These are phyloP conservation scores for Wickerhamomyces bovis DNA, from an alignment of 805 yeast species.

Conservation along the genomic window DNA sequence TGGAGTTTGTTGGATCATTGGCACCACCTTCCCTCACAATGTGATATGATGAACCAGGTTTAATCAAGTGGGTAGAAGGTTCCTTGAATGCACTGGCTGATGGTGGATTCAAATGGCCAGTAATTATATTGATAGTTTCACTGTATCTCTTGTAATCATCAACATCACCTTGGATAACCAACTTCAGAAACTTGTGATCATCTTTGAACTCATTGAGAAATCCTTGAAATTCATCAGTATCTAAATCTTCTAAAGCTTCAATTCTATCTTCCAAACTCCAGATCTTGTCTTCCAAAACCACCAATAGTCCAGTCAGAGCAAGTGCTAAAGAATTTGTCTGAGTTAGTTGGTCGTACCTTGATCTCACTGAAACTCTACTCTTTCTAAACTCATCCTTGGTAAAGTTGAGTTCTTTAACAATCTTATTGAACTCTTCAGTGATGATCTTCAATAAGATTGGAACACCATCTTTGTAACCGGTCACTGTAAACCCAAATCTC, in stretches of 20 bases:
- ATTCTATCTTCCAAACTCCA: constrained; percentile 51
- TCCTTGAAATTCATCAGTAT: constrained; percentile 27
- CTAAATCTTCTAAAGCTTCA: constrained; percentile 48
- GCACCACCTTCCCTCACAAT: constrained; percentile 30
- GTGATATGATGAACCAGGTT: constrained; percentile 30
- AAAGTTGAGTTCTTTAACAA: constrained; percentile 13
- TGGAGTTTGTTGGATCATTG: constrained; percentile 46
- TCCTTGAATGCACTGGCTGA: constrained; percentile 6
- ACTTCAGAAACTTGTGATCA: constrained; percentile 29
- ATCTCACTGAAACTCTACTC: constrained; percentile 42
- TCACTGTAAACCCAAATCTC: constrained; percentile 44
- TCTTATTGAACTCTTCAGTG: constrained; percentile 25
- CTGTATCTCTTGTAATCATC: constrained; percentile 19
- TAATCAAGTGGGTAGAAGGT: constrained; percentile 36
- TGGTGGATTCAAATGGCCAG: constrained; percentile 19
- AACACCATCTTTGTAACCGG: constrained; percentile 46
- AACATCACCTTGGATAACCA: constrained; percentile 48
- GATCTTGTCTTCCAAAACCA: constrained; percentile 49
- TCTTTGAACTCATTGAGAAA: constrained; percentile 26
- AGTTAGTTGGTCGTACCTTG: constrained; percentile 38
- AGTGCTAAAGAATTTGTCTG: constrained; percentile 40
- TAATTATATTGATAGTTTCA: constrained; percentile 21
- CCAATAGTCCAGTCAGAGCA: constrained; percentile 44
- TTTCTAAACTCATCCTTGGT: constrained; percentile 34
- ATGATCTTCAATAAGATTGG: constrained; percentile 29